Base-by-base conservation (phyloP, 2,329 filamentous ascomycete genomes). In the Paraconiothyrium sp. region DNA sequence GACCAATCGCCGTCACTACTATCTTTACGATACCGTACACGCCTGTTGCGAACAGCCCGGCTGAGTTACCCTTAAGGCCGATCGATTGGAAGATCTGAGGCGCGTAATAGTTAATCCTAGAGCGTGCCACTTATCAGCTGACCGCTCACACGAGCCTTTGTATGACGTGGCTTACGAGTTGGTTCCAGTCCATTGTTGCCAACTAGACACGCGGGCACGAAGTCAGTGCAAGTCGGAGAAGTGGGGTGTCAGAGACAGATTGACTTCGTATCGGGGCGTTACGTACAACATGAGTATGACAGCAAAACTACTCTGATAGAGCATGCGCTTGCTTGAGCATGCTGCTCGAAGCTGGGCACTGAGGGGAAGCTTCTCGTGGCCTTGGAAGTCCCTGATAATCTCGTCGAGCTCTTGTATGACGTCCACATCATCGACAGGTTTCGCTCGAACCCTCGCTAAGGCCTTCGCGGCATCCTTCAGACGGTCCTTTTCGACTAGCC, bases 401-500 rank as follows among this genome's bases (percentile, higher is more conserved):
- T 82, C 80, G 24, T 80, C 76, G 1, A 82, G 72, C 66, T 83
- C 81, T 57, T 77, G 74, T 1, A 72, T 48, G 13, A 83, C 77
- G 20, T 72, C 70, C 0, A 69, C 58, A 41, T 81, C 73, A 8
- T 80, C 76, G 4, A 75, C 60, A 2, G 75, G 54, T 63, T 74
- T 77, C 34, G 70, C 67, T 4, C 81, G 78, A 3, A 82, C 79
- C 7, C 67, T 68, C 0, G 81, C 75, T 39, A 83, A 70, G 22
- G 79, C 78, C 56, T 74, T 72, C 8, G 74, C 77, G 0, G 84
- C 84, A 22, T 83, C 81, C 4, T 80, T 73, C 20, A 81, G 72
- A 2, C 80, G 79, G 58, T 82, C 81, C 74, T 85, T 82, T 67
- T 83, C 82, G n/a, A 84, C 81, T n/a, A 86, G 78, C 83, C 83